These are phyloP conservation scores for Coelastrella sp. DNA, from an alignment of 139 green algal species.

Conservation along the genomic window DNA sequence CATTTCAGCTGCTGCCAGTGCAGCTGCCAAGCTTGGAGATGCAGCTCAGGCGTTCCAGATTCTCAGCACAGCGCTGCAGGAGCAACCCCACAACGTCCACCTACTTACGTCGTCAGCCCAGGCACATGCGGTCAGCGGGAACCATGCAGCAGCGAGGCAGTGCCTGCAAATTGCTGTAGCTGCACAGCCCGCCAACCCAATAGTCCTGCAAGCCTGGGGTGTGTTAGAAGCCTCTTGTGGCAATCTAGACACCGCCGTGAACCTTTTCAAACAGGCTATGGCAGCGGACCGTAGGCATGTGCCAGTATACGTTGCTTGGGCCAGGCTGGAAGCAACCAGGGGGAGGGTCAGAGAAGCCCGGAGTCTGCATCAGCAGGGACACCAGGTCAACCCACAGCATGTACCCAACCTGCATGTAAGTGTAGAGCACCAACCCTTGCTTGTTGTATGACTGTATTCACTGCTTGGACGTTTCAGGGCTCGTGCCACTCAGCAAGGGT, in stretches of 20 bases:
- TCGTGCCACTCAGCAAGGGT: too few relatives aligned
- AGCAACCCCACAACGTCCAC: conserved; percentile 45
- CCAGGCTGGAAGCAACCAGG: background rate
- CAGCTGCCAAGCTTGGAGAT: conserved; percentile 48
- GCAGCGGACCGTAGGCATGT: conserved; percentile 45
- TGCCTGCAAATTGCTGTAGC: conserved; percentile 25
- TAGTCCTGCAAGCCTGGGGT: conserved; percentile 72
- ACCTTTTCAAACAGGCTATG: conserved; percentile 58
- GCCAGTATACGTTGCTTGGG: conserved; percentile 33
- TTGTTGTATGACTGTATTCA: too few relatives aligned
- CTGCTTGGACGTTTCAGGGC: too few relatives aligned
- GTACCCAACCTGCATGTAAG: conserved; percentile 48
- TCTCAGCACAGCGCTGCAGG: conserved; percentile 21
- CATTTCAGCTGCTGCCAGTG: conserved; percentile 49
- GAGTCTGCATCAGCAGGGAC: conserved; percentile 10
- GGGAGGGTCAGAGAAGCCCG: background rate
- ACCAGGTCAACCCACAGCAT: background rate
- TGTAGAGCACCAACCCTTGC: too few relatives aligned
- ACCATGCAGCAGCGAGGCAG: conserved; percentile 28
- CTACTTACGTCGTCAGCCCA: conserved; percentile 44
- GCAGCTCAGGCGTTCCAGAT: conserved; percentile 22
- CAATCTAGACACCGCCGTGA: conserved; percentile 49
- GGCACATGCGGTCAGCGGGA: background rate
- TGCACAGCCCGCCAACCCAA: conserved; percentile 40
- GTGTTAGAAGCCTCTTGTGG: conserved; percentile 61